Conservation (phyloP, 208 protist species). For the Plasmodiophora brassicae region DNA sequence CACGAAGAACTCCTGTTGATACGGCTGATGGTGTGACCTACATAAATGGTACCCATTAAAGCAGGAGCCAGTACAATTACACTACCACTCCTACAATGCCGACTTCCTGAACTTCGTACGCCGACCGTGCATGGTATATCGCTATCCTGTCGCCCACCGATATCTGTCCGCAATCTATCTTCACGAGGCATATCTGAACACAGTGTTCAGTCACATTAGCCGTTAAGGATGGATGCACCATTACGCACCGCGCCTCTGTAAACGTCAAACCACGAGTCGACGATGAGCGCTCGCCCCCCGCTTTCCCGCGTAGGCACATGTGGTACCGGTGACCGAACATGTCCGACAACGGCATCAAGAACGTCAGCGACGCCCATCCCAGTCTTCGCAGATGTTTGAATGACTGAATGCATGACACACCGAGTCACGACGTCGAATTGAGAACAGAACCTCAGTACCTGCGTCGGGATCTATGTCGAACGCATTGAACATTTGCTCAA, state of each 20-base stretch:
- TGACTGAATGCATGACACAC: neutral
- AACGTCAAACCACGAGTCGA: conserved; percentile 5
- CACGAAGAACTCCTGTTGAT: neutral
- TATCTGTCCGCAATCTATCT: neutral
- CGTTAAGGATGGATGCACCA: too few species aligned
- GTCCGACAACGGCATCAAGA: conserved; percentile 14
- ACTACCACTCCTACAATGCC: too few species aligned
- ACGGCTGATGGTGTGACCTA: neutral
- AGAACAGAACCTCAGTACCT: too few species aligned
- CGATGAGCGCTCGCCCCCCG: neutral
- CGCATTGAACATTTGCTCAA: neutral
- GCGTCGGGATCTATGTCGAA: conserved; percentile 21
- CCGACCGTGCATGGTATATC: neutral
- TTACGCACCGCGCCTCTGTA: conserved; percentile 17
- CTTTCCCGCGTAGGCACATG: neutral
- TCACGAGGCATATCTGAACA: neutral
- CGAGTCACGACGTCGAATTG: neutral
- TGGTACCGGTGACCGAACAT: neutral
- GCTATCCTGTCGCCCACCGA: neutral
- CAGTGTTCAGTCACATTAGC: too few species aligned
- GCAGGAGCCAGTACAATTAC: too few species aligned
- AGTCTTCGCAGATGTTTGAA: conserved; percentile 3
- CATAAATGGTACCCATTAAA: too few species aligned
- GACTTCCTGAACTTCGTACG: neutral
- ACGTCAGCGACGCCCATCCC: neutral